Evolutionary conservation across 163 green algal genomes (phyloP), one percentile per base, ranked within the genome.

Genomic region (Prototheca wickerhamii): DNA sequence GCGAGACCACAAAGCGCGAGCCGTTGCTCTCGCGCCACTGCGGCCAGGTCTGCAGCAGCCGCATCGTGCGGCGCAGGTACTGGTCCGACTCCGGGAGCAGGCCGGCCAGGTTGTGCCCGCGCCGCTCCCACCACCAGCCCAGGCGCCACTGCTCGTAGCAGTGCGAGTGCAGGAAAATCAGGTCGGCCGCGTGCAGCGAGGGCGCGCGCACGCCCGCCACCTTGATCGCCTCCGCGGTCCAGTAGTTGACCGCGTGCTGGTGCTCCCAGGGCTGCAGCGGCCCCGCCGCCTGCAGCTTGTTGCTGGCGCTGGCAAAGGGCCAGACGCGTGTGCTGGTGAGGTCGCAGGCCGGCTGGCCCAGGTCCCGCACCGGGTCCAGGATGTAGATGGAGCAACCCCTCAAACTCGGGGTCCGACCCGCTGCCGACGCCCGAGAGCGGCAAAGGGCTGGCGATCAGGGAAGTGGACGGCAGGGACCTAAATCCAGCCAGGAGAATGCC

Each of bases 221-320:
- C n/a, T 21, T 15, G n/a, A 72, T 67, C 17, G 57, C 43, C 29
- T 62, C 26, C 7, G 57, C 12, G 8, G 67, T 21, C 65, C 65
- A 72, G 44, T 72, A 58, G 49, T 61, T 42, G 31, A 51, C 31
- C n/a, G 29, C 25, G 43, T 72, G 63, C 56, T 72, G 65, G 30
- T 66, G 56, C 25, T 66, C 56, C 44, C 43, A 26, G 0, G 34
- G 57, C 32, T 28, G 31, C 32, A 66, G 57, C 26, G 33, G 40
- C 5, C 21, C 28, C 10, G 53, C 34, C 12, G 46, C 58, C 26
- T 72, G 30, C 5, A 44, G 20, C 25, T 34, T 44, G 25, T 43
- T 61, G 32, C 18, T 30, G 7, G 15, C 8, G 25, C 1, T 6
- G 1, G 32, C 25, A 53, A 55, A 53, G 25, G 58, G 58, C 58